A percentile compares a stretch with the other conserved stretches of the same genome.
Conservation (phyloP, 257 asterid genomes). For the Fraxinus cuspidata region DNA sequence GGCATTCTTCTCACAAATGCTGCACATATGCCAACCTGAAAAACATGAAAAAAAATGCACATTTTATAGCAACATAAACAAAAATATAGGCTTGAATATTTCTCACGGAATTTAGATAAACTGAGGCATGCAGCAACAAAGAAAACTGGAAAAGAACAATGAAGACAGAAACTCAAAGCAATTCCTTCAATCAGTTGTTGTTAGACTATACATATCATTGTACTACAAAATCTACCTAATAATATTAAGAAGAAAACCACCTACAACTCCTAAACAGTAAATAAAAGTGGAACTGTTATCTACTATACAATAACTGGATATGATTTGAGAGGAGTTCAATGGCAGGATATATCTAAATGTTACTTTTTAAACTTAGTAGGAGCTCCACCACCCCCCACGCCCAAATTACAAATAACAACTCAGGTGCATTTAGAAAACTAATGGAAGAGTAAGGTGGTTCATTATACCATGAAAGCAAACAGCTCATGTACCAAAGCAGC, state of each 20-base stretch:
- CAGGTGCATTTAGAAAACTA: background rate
- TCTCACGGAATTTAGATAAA: background rate
- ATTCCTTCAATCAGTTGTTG: slow-evolving; percentile 1
- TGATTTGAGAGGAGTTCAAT: background rate
- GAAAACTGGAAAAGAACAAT: background rate
- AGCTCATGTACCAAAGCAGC: background rate
- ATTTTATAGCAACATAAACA: background rate
- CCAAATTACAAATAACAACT: background rate
- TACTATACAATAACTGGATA: background rate
- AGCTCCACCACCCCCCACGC: background rate
- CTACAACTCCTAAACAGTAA: background rate
- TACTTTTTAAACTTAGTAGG: background rate
- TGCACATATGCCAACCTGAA: slow-evolving; percentile 98
- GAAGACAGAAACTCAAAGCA: background rate
- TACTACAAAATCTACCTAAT: background rate
- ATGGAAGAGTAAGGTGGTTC: background rate
- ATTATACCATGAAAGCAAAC: background rate
- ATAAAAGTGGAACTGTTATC: background rate
- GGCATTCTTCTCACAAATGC: slow-evolving; percentile 91
- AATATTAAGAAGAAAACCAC: background rate
- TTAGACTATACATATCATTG: background rate
- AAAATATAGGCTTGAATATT: background rate
- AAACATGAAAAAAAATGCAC: slow-evolving; percentile 20
- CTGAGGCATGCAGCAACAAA: background rate
- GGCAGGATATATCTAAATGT: background rate